phyloP scores from a whole-genome alignment of 2,329 filamentous ascomycete species.

The Sporothrix schenckii region DNA sequence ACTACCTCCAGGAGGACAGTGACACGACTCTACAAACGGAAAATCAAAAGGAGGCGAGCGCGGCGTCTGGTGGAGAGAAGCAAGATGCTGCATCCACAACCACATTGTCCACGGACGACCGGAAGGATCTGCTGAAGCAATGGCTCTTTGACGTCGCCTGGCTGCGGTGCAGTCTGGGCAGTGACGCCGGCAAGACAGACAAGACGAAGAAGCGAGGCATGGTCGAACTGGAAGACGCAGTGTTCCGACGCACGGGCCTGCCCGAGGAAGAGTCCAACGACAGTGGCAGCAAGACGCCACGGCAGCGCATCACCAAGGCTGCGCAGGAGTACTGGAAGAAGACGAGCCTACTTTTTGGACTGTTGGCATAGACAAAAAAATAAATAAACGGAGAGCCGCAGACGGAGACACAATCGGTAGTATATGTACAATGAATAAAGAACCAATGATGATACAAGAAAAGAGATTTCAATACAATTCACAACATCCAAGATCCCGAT shows the following conservation, averaged over 20 bases:
- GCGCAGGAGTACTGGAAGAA: slow-evolving; percentile 81
- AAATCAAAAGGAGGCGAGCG: not conserved
- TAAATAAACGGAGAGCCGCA: not conserved
- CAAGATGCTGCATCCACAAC: slow-evolving; percentile 13
- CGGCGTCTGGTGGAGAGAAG: slow-evolving; percentile 17
- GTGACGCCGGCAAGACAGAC: slow-evolving; percentile 27
- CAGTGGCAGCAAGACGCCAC: slow-evolving; percentile 51
- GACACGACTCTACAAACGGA: slow-evolving; percentile 32
- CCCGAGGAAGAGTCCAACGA: not conserved
- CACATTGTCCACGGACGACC: slow-evolving; percentile 38
- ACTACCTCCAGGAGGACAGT: slow-evolving; percentile 28
- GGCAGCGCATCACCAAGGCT: slow-evolving; percentile 61
- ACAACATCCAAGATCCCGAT: not conserved
- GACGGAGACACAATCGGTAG: too few relatives aligned
- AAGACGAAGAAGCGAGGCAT: slow-evolving; percentile 37
- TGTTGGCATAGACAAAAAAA: slow-evolving; percentile 57
- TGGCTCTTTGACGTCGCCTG: slow-evolving; percentile 64
- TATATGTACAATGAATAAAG: slow-evolving; percentile 7
- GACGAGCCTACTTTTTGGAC: slow-evolving; percentile 78
- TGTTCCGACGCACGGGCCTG: slow-evolving; percentile 53
- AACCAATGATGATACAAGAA: slow-evolving; percentile 15
- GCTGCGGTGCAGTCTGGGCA: slow-evolving; percentile 51
- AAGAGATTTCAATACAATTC: not conserved
- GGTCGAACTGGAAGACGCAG: slow-evolving; percentile 51
- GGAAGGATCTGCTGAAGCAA: slow-evolving; percentile 57